phyloP scores from a whole-genome alignment of 1,284 basidiomycete genomes.

The Malassezia furfur region DNA sequence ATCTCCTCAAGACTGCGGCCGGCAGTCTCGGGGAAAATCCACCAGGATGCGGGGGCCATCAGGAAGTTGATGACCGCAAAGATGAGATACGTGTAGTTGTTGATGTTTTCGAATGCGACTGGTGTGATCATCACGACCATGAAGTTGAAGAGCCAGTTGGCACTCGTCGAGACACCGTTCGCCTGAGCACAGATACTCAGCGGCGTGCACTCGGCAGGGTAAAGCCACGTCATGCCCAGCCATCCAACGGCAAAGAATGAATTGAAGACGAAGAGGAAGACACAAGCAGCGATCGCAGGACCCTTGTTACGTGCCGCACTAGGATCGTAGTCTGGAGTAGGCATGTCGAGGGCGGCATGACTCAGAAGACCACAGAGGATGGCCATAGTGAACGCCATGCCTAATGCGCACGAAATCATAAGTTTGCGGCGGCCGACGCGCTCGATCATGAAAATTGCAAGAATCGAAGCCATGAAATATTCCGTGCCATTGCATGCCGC shows the following conservation, averaged over 20 bases:
- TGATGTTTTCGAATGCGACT: conserved; percentile 24
- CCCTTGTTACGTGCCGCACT: background rate
- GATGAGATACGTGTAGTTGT: conserved; percentile 25
- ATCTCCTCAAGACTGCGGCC: conserved; percentile 42
- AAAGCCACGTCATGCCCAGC: conserved; percentile 48
- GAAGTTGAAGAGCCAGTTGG: conserved; percentile 45
- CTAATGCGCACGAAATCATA: conserved; percentile 37
- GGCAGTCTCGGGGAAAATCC: conserved; percentile 42
- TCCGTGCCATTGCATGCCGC: conserved; percentile 45
- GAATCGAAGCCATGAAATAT: conserved; percentile 43
- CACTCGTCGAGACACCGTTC: conserved; percentile 38
- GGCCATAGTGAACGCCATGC: conserved; percentile 37
- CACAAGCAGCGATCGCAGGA: conserved; percentile 6
- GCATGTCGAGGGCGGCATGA: background rate
- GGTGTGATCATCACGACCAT: conserved; percentile 40
- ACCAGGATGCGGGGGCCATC: conserved; percentile 26
- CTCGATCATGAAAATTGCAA: conserved; percentile 42
- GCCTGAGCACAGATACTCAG: conserved; percentile 37
- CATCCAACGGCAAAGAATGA: conserved; percentile 44
- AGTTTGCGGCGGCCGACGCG: conserved; percentile 39
- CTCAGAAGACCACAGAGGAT: conserved; percentile 22
- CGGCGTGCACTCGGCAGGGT: conserved; percentile 45
- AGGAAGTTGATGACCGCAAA: conserved; percentile 33
- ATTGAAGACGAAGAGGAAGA: conserved; percentile 34
- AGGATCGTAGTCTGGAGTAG: background rate